Conservation (phyloP, 2,329 filamentous ascomycete genomes). For the Raffaelea deltoideospora region DNA sequence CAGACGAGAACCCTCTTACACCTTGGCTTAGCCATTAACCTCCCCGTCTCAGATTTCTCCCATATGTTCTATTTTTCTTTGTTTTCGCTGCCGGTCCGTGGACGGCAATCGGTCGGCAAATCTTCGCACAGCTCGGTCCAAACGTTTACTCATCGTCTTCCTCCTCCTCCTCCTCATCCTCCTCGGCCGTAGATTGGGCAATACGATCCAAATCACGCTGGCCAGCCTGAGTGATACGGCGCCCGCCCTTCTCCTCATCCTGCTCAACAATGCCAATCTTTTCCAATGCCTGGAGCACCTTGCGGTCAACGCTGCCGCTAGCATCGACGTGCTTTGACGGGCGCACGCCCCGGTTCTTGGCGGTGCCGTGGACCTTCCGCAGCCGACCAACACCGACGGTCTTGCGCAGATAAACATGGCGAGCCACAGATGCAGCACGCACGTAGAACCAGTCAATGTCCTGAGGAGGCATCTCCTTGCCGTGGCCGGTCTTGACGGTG, state of each 20-base stretch:
- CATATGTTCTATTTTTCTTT: constrained; percentile 1
- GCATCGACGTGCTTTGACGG: constrained; percentile 94
- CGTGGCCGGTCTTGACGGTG: constrained; percentile 94
- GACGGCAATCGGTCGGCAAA: too few relatives aligned
- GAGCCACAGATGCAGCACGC: constrained; percentile 86
- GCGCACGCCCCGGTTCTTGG: constrained; percentile 90
- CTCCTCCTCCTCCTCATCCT: constrained; percentile 48
- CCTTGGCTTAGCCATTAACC: too few relatives aligned
- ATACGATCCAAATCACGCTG: constrained; percentile 98
- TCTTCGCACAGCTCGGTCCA: too few relatives aligned
- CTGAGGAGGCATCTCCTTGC: constrained; percentile 96
- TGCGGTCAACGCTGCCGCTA: constrained; percentile 90
- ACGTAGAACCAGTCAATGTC: constrained; percentile 93
- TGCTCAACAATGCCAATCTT: constrained; percentile 98
- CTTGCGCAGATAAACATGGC: constrained; percentile 99
- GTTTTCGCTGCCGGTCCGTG: too few relatives aligned
- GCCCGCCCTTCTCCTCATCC: constrained; percentile 96
- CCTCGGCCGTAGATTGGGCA: constrained; percentile 65
- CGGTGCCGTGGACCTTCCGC: constrained; percentile 78
- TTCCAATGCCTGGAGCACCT: constrained; percentile 93
- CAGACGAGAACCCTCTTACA: too few relatives aligned
- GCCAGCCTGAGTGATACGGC: constrained; percentile 93
- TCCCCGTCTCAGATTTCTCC: not conserved
- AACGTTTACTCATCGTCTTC: constrained; percentile 48
- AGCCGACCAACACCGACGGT: constrained; percentile 94